A percentile compares a stretch with the other conserved stretches of the same genome.
Evolutionary conservation across 768 basidiomycete genomes (phyloP).

Genomic region (Tylopilus sp.): DNA sequence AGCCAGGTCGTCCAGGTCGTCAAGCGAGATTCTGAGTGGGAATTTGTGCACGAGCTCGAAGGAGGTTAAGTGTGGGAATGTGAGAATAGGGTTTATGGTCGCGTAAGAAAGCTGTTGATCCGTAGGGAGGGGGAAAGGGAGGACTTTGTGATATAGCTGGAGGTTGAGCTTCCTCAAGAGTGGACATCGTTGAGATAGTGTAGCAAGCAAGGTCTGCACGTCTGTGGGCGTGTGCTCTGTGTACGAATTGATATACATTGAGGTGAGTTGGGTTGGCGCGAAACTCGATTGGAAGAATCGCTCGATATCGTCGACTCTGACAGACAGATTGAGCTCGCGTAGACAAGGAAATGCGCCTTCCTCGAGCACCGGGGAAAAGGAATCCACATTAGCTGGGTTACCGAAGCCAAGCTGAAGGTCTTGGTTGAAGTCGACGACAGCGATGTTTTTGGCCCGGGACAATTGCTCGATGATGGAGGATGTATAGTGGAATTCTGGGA

Average conservation of each 20-base stretch:
- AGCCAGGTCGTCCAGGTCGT: constrained; percentile 46
- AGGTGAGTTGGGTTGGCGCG: constrained; percentile 46
- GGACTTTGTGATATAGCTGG: constrained; percentile 28
- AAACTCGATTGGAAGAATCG: constrained; percentile 42
- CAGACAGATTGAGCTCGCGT: constrained; percentile 49
- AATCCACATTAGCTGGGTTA: constrained; percentile 38
- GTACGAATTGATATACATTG: constrained; percentile 51
- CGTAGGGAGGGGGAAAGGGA: constrained; percentile 9
- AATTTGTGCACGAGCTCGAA: constrained; percentile 35
- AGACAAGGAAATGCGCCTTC: constrained; percentile 53
- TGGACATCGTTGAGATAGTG: constrained; percentile 45
- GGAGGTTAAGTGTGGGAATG: constrained; percentile 24
- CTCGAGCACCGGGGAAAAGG: constrained; percentile 41
- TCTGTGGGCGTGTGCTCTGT: constrained; percentile 40
- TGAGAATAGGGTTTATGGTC: constrained; percentile 36
- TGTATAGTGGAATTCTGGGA: constrained; percentile 53
- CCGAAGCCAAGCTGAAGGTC: constrained; percentile 47
- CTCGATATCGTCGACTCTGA: constrained; percentile 41
- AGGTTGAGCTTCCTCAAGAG: constrained; percentile 43
- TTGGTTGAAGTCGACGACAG: constrained; percentile 53
- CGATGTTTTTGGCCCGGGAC: constrained; percentile 42
- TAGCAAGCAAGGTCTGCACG: constrained; percentile 42
- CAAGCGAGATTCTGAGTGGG: constrained; percentile 33
- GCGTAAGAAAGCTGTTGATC: constrained; percentile 33
- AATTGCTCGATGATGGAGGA: constrained; percentile 43